Percentiles rank a stretch among this genome's conserved stretches.
Conservation (phyloP, 2,329 filamentous ascomycete genomes). For the Apiospora arundinis region DNA sequence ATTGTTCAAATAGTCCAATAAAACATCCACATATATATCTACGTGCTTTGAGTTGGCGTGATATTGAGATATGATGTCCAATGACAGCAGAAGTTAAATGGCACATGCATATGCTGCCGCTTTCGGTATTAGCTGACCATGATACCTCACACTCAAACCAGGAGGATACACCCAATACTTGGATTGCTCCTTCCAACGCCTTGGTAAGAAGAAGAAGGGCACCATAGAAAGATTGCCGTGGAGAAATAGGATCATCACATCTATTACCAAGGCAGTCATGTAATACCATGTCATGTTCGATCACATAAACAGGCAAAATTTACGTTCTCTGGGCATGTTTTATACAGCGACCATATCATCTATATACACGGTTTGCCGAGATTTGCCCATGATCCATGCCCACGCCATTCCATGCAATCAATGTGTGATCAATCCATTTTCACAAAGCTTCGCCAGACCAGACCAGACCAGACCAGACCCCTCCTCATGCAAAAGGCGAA, state of each 20-base stretch:
- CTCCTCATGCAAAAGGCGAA: conserved; percentile 11
- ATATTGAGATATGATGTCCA: too few species aligned
- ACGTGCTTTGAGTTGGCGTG: too few species aligned
- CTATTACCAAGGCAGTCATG: background rate
- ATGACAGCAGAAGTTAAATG: too few species aligned
- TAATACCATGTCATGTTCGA: background rate
- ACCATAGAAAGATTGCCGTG: too few species aligned
- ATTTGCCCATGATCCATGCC: background rate
- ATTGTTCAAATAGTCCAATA: background rate
- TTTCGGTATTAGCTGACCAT: too few species aligned
- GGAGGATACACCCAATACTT: too few species aligned
- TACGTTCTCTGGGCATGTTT: background rate
- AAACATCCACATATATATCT: too few species aligned
- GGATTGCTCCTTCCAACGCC: too few species aligned
- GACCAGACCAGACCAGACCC: background rate
- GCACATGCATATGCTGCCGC: too few species aligned
- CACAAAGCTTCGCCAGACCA: conserved; percentile 1
- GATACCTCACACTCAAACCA: too few species aligned
- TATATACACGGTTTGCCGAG: background rate
- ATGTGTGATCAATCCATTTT: background rate
- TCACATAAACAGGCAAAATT: background rate
- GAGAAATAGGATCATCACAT: too few species aligned
- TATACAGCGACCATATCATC: background rate
- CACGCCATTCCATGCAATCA: background rate
- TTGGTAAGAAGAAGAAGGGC: too few species aligned